Evolutionary conservation across 768 basidiomycete species (phyloP).

Genomic region (Podaxis sp.): DNA sequence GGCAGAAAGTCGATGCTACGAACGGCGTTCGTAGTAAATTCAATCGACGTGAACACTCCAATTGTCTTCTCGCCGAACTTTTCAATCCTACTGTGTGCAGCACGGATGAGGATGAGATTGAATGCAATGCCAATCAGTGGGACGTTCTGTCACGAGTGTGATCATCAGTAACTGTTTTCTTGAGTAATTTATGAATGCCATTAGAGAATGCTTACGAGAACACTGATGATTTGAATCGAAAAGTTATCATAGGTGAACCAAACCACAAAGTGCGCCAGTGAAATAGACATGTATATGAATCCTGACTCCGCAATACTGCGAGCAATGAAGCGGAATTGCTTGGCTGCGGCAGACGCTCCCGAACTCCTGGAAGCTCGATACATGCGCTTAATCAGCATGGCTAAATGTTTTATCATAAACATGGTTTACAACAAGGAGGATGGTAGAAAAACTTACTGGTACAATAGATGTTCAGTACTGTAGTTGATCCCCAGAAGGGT

Average conservation of each 20-base stretch:
- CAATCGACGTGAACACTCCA: conserved; percentile 4
- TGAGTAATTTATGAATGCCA: not conserved
- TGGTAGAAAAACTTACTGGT: not conserved
- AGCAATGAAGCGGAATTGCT: conserved; percentile 10
- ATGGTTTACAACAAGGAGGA: not conserved
- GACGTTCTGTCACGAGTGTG: not conserved
- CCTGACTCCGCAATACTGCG: conserved; percentile 7
- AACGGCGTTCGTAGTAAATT: not conserved
- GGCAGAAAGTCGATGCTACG: not conserved
- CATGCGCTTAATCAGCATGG: conserved; percentile 1
- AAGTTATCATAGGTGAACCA: conserved; percentile 7
- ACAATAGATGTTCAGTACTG: conserved; percentile 2
- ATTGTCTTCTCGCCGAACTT: not conserved
- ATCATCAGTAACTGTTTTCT: not conserved
- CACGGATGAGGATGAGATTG: conserved; percentile 12
- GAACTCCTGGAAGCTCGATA: not conserved
- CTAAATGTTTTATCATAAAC: not conserved
- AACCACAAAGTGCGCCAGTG: conserved; percentile 11
- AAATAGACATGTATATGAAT: conserved; percentile 10
- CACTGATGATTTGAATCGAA: not conserved
- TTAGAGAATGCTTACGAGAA: not conserved
- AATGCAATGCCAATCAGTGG: conserved; percentile 10
- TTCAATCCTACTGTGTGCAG: conserved; percentile 5
- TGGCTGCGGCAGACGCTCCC: not conserved
- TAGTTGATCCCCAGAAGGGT: conserved; percentile 11